Evolutionary conservation across 352 stramenopile species (phyloP), one percentile per base, ranked within the genome.

Genomic region (Phytophthora tentaculata): DNA sequence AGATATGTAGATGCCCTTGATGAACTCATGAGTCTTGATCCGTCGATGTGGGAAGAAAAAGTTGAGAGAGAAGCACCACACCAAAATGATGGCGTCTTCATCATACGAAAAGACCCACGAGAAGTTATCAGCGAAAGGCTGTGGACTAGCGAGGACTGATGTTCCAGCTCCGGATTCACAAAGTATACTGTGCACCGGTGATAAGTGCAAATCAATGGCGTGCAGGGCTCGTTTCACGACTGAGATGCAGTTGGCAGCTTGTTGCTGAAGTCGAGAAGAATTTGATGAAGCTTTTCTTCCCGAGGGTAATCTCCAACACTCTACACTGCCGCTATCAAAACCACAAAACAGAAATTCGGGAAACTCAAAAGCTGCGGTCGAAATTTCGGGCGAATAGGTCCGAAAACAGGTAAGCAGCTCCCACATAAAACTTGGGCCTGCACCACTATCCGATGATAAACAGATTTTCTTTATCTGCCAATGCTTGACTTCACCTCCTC

Each of bases 51-150:
- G 81, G 22, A 86, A 89, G 26, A 89, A 77, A 26, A 85, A 80
- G 13, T 74, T 57, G 2, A 81, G 61, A 55, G 70, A 84, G 35
- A 88, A 83, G 50, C 77, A 88, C 81, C 81, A 89, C 43, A 88
- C 56, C 12, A 89, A 50, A 29, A 85, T 73, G 20, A 79, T 64
- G 4, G 64, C 56, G 22, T 88, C 79, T 55, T 68, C 24, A 17
- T 89, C 81, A 26, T 79, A 81, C 14, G 74, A 85, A 52, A 85
- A 76, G 2, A 89, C 61, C 81, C 81, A 89, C 20, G 79, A 79
- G 67, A 88, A 86, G 8, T 64, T 69, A 44, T 86, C 73, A 16
- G 56, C 6, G 2, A 69, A 35, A 20, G 52, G 29, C 26, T 64
- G 55, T 41, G 67, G 52, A 8, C 22, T 57, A 7, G 32, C 22